Evolutionary conservation across 306 rosid genomes (phyloP), one percentile per base, ranked within the genome.

Genomic region (Psophocarpus tetragonolobus): DNA sequence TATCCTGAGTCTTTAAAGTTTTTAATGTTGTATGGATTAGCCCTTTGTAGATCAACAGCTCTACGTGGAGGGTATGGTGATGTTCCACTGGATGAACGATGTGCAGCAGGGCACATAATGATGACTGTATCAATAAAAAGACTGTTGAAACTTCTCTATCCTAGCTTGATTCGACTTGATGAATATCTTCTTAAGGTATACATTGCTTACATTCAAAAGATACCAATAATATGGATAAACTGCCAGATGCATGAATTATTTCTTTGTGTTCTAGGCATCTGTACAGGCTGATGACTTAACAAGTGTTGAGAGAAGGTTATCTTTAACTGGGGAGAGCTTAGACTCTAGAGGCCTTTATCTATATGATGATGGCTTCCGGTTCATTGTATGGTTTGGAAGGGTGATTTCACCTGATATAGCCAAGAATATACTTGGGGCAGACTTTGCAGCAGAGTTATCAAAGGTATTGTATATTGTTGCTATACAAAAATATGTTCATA

Each of bases 1-100:
- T 96, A 87, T 82, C 98, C 99, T 0, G 99, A 96, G 79, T 92
- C 98, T 81, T 81, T 96, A 30, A 96, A 86, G 82, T 90, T 81
- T 76, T 84, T 96, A 76, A 87, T 89, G 23, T 76, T 92, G 85
- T 96, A 96, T 86, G 99, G 93, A 68, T 91, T 91, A 80, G 94
- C 98, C 41, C 87, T 96, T 67, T 86, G 89, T 83, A 92, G 85
- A 85, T 92, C 99, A 71, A 78, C 75, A 24, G 87, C 99, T 81
- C 91, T 92, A 18, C 99, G 96, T 73, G 99, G 99, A 71, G 98
- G 98, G 62, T 87, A 84, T 69, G 91, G 93, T 5, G 99, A 96
- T 63, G 91, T 84, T 68, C 68, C 87, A 6, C 88, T 96, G 60
- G 99, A 96, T 86, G 99, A 96, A 67, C 91, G 98, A 36, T 88